A percentile compares a stretch with the other conserved stretches of the same genome.
These are phyloP conservation scores for Trapa bicornis DNA, from an alignment of 345 rosid genomes.

Conservation along the genomic window DNA sequence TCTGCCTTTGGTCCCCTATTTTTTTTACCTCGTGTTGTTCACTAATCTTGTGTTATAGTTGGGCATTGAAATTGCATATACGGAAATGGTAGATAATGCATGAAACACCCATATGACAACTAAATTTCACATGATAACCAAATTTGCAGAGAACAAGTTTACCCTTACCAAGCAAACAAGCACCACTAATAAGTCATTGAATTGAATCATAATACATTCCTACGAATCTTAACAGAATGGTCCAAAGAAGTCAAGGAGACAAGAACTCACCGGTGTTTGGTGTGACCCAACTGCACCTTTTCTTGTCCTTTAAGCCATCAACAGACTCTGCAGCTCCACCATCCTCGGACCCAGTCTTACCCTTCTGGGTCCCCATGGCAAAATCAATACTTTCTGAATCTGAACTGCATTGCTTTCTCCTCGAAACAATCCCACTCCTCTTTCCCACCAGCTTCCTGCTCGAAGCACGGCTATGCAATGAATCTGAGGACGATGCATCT, in stretches of 20 bases:
- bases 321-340: conserved; percentile 10
- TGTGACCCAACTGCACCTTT: conserved; percentile 70
- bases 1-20: too few species aligned
- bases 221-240: not conserved
- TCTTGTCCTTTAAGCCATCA: conserved; percentile 39
- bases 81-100: too few species aligned
- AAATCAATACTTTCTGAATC: conserved; percentile 20
- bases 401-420: conserved; percentile 27
- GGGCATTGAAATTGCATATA: too few species aligned
- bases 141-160: not conserved
- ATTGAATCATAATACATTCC: not conserved
- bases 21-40: too few species aligned
- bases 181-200: not conserved
- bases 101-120: not conserved
- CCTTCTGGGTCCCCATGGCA: conserved; percentile 19
- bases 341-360: conserved; percentile 17
- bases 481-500: conserved; percentile 70
- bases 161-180: not conserved
- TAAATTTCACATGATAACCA: not conserved
- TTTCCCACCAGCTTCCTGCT: conserved; percentile 30
- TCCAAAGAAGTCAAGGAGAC: not conserved
- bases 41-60: too few species aligned
- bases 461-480: conserved; percentile 45
- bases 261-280: conserved; percentile 50
- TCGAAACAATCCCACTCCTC: conserved; percentile 16